Percentiles rank a stretch among this genome's conserved stretches.
Evolutionary conservation across 1,139 yeast genomes (phyloP).

Genomic region (Blastobotrys illinoisensis): DNA sequence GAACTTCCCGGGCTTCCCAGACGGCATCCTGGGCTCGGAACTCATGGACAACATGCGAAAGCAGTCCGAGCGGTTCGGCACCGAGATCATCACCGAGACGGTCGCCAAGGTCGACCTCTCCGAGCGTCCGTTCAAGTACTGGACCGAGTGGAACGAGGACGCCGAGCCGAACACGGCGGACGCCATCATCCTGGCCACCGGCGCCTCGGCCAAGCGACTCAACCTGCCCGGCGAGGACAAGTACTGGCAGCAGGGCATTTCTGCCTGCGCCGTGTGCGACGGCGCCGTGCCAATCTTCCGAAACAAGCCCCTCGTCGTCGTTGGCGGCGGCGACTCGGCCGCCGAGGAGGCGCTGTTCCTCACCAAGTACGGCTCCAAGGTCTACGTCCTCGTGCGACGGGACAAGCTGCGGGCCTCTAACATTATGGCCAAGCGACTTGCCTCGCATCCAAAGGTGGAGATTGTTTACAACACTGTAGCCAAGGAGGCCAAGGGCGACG

Average conservation of each 20-base stretch:
- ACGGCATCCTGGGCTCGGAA: slow-evolving; percentile 80
- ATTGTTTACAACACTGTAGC: slow-evolving; percentile 83
- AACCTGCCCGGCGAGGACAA: slow-evolving; percentile 91
- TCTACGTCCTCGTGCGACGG: slow-evolving; percentile 85
- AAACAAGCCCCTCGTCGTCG: slow-evolving; percentile 92
- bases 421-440: slow-evolving; percentile 92
- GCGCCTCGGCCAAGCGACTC: slow-evolving; percentile 96
- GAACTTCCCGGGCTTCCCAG: slow-evolving; percentile 98
- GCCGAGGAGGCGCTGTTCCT: slow-evolving; percentile 97
- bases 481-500: slow-evolving; percentile 87
- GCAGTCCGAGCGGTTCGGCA: slow-evolving; percentile 83
- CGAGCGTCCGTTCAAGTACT: slow-evolving; percentile 84
- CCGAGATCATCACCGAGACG: slow-evolving; percentile 91
- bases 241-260: slow-evolving; percentile 98
- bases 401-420: slow-evolving; percentile 91
- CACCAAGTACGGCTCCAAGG: slow-evolving; percentile 96
- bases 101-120: slow-evolving; percentile 85
- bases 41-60: slow-evolving; percentile 92
- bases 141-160: slow-evolving; percentile 88
- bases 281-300: slow-evolving; percentile 99
- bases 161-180: slow-evolving; percentile 87
- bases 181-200: slow-evolving; percentile 89
- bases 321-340: slow-evolving; percentile 99
- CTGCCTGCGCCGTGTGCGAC: slow-evolving; percentile 99
- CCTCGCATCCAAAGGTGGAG: slow-evolving; percentile 80